Evolutionary conservation across 169 alveolate genomes (phyloP).

Genomic region (Eimeria maxima): DNA sequence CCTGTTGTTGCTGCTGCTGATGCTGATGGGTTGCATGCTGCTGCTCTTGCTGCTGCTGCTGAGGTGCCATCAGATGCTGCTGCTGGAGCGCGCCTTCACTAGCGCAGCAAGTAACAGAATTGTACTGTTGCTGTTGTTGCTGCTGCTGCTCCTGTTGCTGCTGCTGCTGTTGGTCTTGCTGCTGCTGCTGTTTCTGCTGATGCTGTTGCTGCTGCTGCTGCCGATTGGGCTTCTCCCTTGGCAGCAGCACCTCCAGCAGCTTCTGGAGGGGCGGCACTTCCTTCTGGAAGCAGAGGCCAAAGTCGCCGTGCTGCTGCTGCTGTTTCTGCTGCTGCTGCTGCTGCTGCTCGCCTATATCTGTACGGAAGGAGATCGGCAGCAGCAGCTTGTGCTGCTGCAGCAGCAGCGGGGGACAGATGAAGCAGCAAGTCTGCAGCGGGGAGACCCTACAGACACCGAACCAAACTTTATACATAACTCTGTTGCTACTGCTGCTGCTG

Average conservation of each 20-base stretch:
- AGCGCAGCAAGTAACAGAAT: too few species aligned
- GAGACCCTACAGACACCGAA: constrained; percentile 27
- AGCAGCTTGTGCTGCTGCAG: constrained; percentile 69
- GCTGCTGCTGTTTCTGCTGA: neutral
- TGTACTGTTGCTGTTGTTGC: constrained; percentile 20
- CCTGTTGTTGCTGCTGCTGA: constrained; percentile 50
- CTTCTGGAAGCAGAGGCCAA: constrained; percentile 56
- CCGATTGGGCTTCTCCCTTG: neutral
- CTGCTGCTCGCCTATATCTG: constrained; percentile 48
- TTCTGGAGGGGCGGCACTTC: constrained; percentile 13
- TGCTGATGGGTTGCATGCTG: neutral
- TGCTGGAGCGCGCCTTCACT: neutral
- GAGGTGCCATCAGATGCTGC: neutral
- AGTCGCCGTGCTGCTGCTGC: constrained; percentile 50
- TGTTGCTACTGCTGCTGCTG: constrained; percentile 53
- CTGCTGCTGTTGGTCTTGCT: neutral
- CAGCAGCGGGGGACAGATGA: constrained; percentile 48
- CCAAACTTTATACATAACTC: constrained; percentile 57
- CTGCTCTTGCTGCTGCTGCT: constrained; percentile 58
- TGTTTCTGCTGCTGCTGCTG: constrained; percentile 39
- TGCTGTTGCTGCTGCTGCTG: constrained; percentile 36
- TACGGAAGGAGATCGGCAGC: constrained; percentile 46
- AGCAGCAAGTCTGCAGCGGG: constrained; percentile 51
- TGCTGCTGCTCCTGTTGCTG: constrained; percentile 8
- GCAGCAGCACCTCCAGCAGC: constrained; percentile 50